phyloP scores from a whole-genome alignment of 225 moss, liverwort and hornwort species.

The Polytrichum formosum region DNA sequence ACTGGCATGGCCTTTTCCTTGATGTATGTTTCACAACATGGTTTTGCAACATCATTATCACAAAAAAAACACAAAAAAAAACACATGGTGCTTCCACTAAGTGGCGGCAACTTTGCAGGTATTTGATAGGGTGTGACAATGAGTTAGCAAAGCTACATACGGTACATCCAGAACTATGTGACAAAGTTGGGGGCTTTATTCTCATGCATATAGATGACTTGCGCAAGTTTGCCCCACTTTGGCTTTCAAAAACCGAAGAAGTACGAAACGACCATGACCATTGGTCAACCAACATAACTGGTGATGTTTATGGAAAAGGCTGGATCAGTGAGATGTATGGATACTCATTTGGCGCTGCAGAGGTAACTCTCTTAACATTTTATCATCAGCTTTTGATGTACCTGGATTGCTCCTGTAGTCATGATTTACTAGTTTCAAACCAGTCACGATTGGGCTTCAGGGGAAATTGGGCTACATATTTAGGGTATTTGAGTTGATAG shows the following conservation, averaged over 20 bases:
- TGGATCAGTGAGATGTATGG: slow-evolving; percentile 99
- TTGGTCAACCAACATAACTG: slow-evolving; percentile 76
- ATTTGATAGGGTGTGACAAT: slow-evolving; percentile 89
- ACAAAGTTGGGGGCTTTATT: slow-evolving; percentile 93
- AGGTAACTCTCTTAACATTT: slow-evolving; percentile 37
- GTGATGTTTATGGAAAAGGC: slow-evolving; percentile 81
- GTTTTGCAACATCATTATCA: too few species aligned
- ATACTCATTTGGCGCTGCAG: slow-evolving; percentile 91
- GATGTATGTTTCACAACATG: too few species aligned
- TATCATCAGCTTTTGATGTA: neutral
- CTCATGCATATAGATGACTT: slow-evolving; percentile 92
- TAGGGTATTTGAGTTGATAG: too few species aligned
- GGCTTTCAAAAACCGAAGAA: slow-evolving; percentile 95
- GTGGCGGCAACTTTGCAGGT: slow-evolving; percentile 35
- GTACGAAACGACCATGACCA: slow-evolving; percentile 82
- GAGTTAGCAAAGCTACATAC: slow-evolving; percentile 86
- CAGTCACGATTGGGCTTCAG: too few species aligned
- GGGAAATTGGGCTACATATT: neutral
- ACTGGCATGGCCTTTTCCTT: too few species aligned
- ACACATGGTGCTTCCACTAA: too few species aligned
- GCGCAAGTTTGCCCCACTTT: slow-evolving; percentile 81
- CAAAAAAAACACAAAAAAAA: too few species aligned
- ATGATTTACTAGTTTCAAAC: too few species aligned
- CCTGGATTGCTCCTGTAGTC: too few species aligned
- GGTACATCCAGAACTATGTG: slow-evolving; percentile 81